Evolutionary conservation across 306 rosid genomes (phyloP), one percentile per base, ranked within the genome.

Genomic region (Quercus robur): DNA sequence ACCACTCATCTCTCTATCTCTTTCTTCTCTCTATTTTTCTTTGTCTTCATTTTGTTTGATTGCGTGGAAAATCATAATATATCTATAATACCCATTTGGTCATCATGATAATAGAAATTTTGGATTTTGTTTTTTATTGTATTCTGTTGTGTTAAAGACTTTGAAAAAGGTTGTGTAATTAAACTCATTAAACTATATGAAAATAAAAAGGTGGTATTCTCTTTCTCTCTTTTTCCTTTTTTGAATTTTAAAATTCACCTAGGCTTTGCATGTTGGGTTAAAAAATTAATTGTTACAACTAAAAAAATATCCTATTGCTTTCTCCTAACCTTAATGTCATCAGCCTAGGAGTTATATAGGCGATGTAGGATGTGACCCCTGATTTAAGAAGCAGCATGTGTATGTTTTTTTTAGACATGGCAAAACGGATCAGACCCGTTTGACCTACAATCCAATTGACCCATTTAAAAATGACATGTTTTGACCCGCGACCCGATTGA

Each of bases 61-160:
- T 87, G 81, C 89, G 17, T 84, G 80, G 74, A 84, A 87, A 88
- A 84, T 75, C 74, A 35, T 77, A 52, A 86, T 68, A 86, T 68
- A 81, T 67, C 33, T 87, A 84, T 87, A 83, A 80, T 81, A 76
- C 88, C 90, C 88, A 85, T 90, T 89, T 70, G 67, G 87, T 89
- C 93, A 81, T 90, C 79, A 90, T 88, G 75, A 79, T 80, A 80
- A 85, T 87, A 86, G 85, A 84, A 82, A 86, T 84, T 91, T 91
- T 87, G 82, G 82, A 83, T 79, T 76, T 56, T 71, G 84, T 79
- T 76, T 56, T 71, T 67, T 33, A 81, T 80, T 79, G 74, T 52
- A 33, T 71, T 75, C 56, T 68, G 59, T 26, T 41, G 75, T 83
- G 64, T 75, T 57, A 56, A 62, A 56, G 64, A 80, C 77, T 87